Conservation (phyloP, 768 basidiomycete species). For the Termitomyces sp. region DNA sequence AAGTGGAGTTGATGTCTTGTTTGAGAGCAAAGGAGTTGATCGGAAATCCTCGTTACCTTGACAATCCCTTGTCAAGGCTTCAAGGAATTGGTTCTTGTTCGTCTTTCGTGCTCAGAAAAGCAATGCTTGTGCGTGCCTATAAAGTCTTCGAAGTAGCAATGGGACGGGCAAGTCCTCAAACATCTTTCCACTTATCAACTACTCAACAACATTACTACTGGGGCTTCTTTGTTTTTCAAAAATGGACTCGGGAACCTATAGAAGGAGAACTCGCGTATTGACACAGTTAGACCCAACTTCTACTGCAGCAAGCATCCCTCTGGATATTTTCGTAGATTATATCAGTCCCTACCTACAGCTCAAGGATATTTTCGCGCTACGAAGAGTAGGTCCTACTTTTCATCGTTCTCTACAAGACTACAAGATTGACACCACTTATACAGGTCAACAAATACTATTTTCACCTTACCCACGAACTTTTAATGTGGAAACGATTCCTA, state of each 20-base stretch:
- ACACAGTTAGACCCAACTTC: background rate
- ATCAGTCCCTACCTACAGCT: slow-evolving; percentile 36
- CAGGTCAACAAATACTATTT: slow-evolving; percentile 59
- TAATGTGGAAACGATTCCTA: slow-evolving; percentile 69
- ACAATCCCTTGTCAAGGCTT: background rate
- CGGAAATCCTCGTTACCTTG: background rate
- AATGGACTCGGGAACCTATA: background rate
- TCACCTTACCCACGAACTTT: slow-evolving; percentile 58
- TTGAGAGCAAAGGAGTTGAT: too few relatives aligned
- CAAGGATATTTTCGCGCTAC: slow-evolving; percentile 41
- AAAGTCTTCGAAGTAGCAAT: background rate
- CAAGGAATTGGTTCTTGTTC: background rate
- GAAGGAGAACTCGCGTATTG: background rate
- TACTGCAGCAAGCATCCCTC: background rate
- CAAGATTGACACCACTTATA: background rate
- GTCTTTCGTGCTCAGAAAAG: background rate
- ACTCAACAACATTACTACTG: background rate
- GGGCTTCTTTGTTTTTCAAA: background rate
- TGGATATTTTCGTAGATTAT: slow-evolving; percentile 29
- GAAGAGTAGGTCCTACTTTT: slow-evolving; percentile 30
- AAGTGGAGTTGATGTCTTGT: too few relatives aligned
- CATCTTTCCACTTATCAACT: background rate
- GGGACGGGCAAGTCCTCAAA: background rate
- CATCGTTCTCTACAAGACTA: background rate
- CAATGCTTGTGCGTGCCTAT: background rate